phyloP scores from a whole-genome alignment of 805 yeast genomes.

The Starmerella davenportii region DNA sequence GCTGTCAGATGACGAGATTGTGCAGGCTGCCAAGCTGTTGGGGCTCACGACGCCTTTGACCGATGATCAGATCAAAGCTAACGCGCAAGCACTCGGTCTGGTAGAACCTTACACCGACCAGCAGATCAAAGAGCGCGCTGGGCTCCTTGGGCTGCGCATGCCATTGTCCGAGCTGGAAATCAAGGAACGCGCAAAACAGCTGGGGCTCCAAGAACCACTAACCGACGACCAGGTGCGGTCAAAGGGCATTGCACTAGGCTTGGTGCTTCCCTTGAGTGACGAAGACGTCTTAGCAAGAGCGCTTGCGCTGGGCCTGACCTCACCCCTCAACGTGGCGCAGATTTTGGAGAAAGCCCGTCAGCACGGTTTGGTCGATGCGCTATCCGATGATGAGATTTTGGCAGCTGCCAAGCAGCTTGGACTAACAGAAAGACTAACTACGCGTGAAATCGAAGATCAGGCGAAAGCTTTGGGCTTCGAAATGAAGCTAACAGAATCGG shows the following conservation, averaged over 20 bases:
- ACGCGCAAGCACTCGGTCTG: slow-evolving; percentile 14
- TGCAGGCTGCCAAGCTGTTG: not conserved
- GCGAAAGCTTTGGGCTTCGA: slow-evolving; percentile 14
- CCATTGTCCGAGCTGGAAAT: slow-evolving; percentile 1
- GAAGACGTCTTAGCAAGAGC: slow-evolving; percentile 3
- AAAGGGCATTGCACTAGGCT: slow-evolving; percentile 5
- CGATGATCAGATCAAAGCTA: slow-evolving; percentile 2
- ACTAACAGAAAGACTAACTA: slow-evolving; percentile 8
- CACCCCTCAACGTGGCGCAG: not conserved
- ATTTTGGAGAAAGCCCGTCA: slow-evolving; percentile 25
- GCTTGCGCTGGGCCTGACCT: not conserved
- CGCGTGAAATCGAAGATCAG: slow-evolving; percentile 7
- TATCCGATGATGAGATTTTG: slow-evolving; percentile 1
- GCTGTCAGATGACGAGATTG: slow-evolving; percentile 3
- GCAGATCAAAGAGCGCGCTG: slow-evolving; percentile 2
- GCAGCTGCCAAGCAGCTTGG: not conserved
- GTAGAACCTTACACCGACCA: slow-evolving; percentile 6
- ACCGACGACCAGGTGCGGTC: not conserved
- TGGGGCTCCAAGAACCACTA: slow-evolving; percentile 12
- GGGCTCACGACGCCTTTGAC: slow-evolving; percentile 8
- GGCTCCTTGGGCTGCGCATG: slow-evolving; percentile 7
- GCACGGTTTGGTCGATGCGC: slow-evolving; percentile 37
- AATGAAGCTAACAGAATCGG: not conserved
- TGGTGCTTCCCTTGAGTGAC: not conserved
- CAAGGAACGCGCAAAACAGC: not conserved